phyloP scores from a whole-genome alignment of 1,139 yeast species.

The Debaryomyces udenii region DNA sequence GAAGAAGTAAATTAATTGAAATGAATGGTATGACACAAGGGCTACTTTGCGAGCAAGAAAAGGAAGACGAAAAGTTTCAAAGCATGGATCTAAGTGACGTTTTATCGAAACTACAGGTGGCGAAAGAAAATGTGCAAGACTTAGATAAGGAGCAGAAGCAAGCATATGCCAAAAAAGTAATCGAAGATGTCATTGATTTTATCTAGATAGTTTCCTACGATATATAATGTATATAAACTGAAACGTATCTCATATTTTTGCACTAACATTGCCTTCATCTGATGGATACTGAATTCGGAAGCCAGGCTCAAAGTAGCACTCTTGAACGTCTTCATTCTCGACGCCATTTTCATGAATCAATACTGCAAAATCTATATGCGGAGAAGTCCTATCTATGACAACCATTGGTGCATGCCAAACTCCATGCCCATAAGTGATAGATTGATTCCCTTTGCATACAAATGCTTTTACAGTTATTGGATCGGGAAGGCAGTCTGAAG shows the following conservation, averaged over 20 bases:
- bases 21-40: conserved; percentile 32
- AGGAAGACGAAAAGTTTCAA: conserved; percentile 14
- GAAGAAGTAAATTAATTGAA: conserved; percentile 24
- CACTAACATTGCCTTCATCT: conserved; percentile 10
- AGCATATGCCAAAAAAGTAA: conserved; percentile 34
- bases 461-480: conserved; percentile 64
- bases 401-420: conserved; percentile 92
- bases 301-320: conserved; percentile 70
- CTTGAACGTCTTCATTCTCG: conserved; percentile 80
- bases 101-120: conserved; percentile 33
- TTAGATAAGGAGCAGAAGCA: conserved; percentile 30
- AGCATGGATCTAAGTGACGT: conserved; percentile 30
- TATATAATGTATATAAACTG: no score
- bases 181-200: conserved; percentile 42
- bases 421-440: conserved; percentile 83
- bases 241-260: conserved; percentile 17
- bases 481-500: conserved; percentile 57
- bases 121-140: conserved; percentile 29
- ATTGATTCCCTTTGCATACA: conserved; percentile 77
- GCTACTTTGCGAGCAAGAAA: conserved; percentile 22
- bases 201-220: conserved; percentile 21
- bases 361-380: conserved; percentile 78
- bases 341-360: conserved; percentile 82
- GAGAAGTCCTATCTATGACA: conserved; percentile 55
- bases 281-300: conserved; percentile 37